Evolutionary conservation across 257 asterid genomes (phyloP).

Genomic region (Jasminum sambac): DNA sequence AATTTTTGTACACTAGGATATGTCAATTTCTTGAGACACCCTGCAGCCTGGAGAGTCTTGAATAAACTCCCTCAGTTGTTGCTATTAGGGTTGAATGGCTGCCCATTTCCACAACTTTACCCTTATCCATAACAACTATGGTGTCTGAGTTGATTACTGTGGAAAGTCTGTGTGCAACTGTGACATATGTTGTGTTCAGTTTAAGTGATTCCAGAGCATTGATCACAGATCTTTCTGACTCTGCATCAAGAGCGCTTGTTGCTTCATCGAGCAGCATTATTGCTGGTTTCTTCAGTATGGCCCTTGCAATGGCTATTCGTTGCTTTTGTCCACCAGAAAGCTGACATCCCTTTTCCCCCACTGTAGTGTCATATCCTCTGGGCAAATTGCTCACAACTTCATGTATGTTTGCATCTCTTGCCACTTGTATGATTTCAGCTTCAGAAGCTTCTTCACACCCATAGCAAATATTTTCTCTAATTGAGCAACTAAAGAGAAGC

Average conservation of each 20-base stretch:
- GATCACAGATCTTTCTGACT: constrained; percentile 66
- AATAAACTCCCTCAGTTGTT: constrained; percentile 57
- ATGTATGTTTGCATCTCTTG: constrained; percentile 67
- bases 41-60: constrained; percentile 61
- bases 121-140: constrained; percentile 72
- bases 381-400: constrained; percentile 68
- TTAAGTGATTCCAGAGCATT: constrained; percentile 53
- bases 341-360: constrained; percentile 80
- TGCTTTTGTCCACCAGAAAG: constrained; percentile 91
- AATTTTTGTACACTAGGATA: constrained; percentile 3
- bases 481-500: constrained; percentile 68
- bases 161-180: constrained; percentile 80
- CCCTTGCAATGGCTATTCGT: constrained; percentile 69
- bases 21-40: constrained; percentile 34
- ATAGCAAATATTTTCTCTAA: constrained; percentile 62
- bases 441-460: constrained; percentile 72
- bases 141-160: constrained; percentile 60
- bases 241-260: constrained; percentile 82
- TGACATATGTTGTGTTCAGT: constrained; percentile 48
- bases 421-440: constrained; percentile 61
- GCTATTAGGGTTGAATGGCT: constrained; percentile 52
- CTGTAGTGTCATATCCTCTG: constrained; percentile 58
- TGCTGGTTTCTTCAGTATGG: constrained; percentile 61
- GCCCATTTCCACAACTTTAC: constrained; percentile 70
- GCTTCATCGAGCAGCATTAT: constrained; percentile 80